Conservation (phyloP, 2,329 filamentous ascomycete species). For the Falciphora oryzae region DNA sequence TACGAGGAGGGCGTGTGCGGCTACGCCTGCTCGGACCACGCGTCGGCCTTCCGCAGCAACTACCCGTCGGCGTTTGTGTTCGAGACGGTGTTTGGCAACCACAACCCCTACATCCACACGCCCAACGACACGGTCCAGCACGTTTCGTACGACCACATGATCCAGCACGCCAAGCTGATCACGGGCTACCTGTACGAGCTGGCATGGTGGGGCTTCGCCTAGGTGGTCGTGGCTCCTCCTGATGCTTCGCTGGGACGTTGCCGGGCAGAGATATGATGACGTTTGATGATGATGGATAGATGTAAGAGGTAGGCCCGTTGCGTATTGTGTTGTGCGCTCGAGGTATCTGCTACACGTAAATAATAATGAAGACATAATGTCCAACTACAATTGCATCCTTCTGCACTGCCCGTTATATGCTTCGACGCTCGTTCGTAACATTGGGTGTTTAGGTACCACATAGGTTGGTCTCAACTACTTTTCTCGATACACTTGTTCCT, state of each 20-base stretch:
- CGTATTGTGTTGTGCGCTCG: background rate
- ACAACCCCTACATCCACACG: slow-evolving; percentile 67
- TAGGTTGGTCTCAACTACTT: no score
- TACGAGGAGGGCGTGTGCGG: slow-evolving; percentile 44
- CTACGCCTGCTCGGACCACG: slow-evolving; percentile 60
- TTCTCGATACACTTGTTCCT: no score
- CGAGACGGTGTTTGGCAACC: slow-evolving; percentile 53
- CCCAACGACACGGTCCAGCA: slow-evolving; percentile 66
- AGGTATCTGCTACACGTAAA: background rate
- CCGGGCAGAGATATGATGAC: background rate
- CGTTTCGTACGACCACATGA: slow-evolving; percentile 60
- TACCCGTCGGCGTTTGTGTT: slow-evolving; percentile 62
- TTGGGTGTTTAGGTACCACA: no score
- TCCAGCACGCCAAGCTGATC: slow-evolving; percentile 53
- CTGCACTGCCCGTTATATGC: background rate
- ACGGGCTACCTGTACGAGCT: slow-evolving; percentile 43
- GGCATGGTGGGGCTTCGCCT: slow-evolving; percentile 29
- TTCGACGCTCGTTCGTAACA: background rate
- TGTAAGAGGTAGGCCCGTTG: background rate
- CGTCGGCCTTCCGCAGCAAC: slow-evolving; percentile 60
- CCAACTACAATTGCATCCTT: background rate
- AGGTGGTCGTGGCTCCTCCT: slow-evolving; percentile 14
- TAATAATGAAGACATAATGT: background rate
- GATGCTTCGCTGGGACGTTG: background rate
- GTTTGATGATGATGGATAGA: background rate